Base-by-base conservation (phyloP, 306 rosid genomes). In the Dryas alaskensis region DNA sequence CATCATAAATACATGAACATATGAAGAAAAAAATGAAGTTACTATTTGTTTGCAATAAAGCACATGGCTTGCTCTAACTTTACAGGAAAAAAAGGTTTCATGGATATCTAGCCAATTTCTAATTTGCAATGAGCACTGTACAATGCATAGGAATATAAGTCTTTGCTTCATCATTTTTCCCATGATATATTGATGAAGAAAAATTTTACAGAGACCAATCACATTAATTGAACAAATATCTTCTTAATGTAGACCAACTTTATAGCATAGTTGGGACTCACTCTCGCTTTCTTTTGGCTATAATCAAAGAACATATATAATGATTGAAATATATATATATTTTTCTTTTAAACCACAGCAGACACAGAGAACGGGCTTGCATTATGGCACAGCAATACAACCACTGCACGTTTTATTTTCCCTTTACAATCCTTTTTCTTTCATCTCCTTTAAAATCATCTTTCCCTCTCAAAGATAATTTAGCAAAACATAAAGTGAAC, bases 1-100 rank as follows among this genome's bases (percentile, higher is more conserved):
- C 72, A 82, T 19, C 73, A 79, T 48, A 75, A 50, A 40, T 62
- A 45, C 68, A 73, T 68, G 45, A 76, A 51, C 54, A 61, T 55
- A 10, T 39, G 9, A 54, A 71, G 31, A n/a, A 12, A 75, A 48
- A 59, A 77, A 61, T 60, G 73, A 43, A 46, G 9, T 16, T 46
- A 63, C 64, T 68, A 60, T 37, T 61, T 51, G 51, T 43, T 54
- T 53, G 22, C 39, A 31, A 59, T 42, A 60, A 51, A 45, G 63
- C 66, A 60, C 57, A 14, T 70, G 2, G 37, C 16, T 19, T 61
- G 74, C 60, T 66, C 50, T 14, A 19, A 25, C 45, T 52, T 37
- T 72, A 57, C 46, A 27, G 63, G 44, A 60, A 27, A 64, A 73
- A 37, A 47, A 61, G 13, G 40, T 55, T 55, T 43, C 25, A 22